These are phyloP conservation scores for Quercus dentata DNA, from an alignment of 306 rosid genomes.

Conservation along the genomic window DNA sequence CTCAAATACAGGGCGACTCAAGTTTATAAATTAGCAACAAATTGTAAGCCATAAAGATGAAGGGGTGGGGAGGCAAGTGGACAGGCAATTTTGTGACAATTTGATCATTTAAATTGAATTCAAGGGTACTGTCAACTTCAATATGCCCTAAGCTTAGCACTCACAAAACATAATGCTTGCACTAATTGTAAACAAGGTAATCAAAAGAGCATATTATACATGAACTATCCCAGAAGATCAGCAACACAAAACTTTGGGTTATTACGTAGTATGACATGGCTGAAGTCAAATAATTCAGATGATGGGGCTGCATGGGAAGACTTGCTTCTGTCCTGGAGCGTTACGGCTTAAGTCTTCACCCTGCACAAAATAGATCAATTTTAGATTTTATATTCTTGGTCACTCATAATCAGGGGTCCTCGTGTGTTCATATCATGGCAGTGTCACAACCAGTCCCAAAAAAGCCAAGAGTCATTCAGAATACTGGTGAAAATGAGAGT, in stretches of 20 bases:
- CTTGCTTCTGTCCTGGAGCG: constrained; percentile 6
- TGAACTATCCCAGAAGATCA: not conserved
- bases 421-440: not conserved
- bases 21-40: not conserved
- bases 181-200: not conserved
- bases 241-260: constrained; percentile 5
- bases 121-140: not conserved
- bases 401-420: not conserved
- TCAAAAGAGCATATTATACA: not conserved
- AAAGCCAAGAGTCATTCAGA: not conserved
- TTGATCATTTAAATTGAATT: not conserved
- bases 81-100: not conserved
- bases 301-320: not conserved
- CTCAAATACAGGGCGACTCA: not conserved
- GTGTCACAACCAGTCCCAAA: not conserved
- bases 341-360: constrained; percentile 9
- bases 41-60: not conserved
- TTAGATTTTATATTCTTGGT: not conserved
- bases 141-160: not conserved
- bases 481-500: not conserved
- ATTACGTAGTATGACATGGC: not conserved
- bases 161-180: not conserved
- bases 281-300: constrained; percentile 14
- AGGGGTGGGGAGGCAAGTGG: no score
- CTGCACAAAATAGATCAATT: constrained; percentile 12